These are phyloP conservation scores for Brettanomyces bruxellensis DNA, from an alignment of 805 yeast genomes.

Conservation along the genomic window DNA sequence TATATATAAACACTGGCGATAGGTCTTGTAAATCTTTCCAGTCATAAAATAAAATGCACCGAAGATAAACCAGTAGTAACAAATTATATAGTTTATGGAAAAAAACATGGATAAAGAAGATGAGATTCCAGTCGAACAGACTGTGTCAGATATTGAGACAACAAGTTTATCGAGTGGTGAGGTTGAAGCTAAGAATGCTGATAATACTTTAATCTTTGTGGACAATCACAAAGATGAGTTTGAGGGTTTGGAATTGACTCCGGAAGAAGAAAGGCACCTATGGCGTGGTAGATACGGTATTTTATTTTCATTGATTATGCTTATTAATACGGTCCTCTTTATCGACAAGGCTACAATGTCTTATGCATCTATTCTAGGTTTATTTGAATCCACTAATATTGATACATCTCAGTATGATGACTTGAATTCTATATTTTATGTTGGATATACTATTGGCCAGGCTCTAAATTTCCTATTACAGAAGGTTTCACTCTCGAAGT, in stretches of 20 bases:
- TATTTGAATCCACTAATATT: constrained; percentile 37
- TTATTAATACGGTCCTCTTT: constrained; percentile 21
- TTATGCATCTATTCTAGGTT: constrained; percentile 33
- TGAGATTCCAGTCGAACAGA: too few species aligned
- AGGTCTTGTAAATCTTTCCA: too few species aligned
- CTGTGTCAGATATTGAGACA: neutral
- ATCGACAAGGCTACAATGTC: constrained; percentile 36
- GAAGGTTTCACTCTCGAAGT: constrained; percentile 31
- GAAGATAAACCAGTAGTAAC: too few species aligned
- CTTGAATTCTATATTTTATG: constrained; percentile 43
- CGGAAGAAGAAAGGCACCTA: constrained; percentile 12
- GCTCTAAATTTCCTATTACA: constrained; percentile 34
- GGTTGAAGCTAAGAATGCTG: constrained; percentile 14
- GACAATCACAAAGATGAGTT: constrained; percentile 7
- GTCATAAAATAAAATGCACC: too few species aligned
- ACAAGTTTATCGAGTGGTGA: neutral
- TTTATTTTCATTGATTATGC: constrained; percentile 17
- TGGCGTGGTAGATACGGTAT: constrained; percentile 11
- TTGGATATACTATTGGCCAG: constrained; percentile 41
- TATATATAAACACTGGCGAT: too few species aligned
- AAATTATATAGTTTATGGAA: too few species aligned
- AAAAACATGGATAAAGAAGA: too few species aligned
- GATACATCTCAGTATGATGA: constrained; percentile 35
- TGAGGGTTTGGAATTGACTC: constrained; percentile 12
- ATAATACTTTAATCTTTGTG: constrained; percentile 16